These are phyloP conservation scores for Beauveria pseudobassiana DNA, from an alignment of 2,329 filamentous ascomycete genomes.

Conservation along the genomic window DNA sequence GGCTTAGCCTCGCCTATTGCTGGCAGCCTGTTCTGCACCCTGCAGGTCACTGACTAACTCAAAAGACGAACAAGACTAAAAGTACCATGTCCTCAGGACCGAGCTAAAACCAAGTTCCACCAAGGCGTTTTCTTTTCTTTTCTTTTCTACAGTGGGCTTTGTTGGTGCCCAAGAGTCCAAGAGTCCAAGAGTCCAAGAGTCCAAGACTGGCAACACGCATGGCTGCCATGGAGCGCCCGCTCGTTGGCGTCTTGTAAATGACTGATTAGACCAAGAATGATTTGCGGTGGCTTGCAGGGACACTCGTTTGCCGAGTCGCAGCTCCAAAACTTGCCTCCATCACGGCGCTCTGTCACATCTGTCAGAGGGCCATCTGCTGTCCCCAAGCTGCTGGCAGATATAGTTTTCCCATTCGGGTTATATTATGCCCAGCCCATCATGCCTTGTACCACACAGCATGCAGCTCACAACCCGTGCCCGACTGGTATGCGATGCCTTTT, in stretches of 20 bases:
- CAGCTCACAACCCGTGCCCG: not conserved
- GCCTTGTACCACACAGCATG: not conserved
- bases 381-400: not conserved
- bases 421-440: not conserved
- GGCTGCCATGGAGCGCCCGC: not conserved
- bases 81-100: slow-evolving; percentile 1
- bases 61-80: not conserved
- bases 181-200: not conserved
- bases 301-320: not conserved
- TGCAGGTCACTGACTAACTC: too few relatives aligned
- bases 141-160: not conserved
- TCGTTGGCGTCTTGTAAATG: not conserved
- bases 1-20: not conserved
- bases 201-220: not conserved
- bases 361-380: not conserved
- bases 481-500: not conserved
- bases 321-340: not conserved
- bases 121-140: not conserved
- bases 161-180: not conserved
- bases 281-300: slow-evolving; percentile 6
- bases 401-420: not conserved
- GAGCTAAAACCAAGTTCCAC: not conserved
- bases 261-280: not conserved
- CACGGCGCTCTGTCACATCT: not conserved
- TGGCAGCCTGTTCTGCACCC: not conserved